Evolutionary conservation across 73 alveolate species (phyloP), one percentile per base, ranked within the genome.

Genomic region (Symbiodinium natans): DNA sequence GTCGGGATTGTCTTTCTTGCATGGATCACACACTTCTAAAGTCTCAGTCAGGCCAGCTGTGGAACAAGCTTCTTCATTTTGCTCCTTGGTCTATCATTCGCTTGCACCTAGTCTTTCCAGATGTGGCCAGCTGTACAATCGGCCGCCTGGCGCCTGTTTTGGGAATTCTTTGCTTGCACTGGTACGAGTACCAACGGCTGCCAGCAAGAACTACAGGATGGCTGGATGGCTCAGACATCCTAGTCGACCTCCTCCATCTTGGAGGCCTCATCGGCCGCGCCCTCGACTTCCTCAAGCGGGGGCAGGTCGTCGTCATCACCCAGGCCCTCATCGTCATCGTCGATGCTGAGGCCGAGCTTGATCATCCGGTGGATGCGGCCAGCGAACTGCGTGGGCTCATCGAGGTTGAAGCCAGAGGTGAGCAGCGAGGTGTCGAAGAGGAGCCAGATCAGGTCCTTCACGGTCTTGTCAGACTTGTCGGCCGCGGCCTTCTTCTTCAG

Each of bases 361-460:
- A 99, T 99, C 99, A 99, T 99, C 99, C 99, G 99, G 99, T 99
- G 99, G 95, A 99, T 99, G 99, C 99, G 99, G 99, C 99, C 99
- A 93, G 99, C 99, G 99, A 99, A 99, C 84, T 99, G 99, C 41
- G 99, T 99, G 92, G 99, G 99, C 71, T 52, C 71, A 17, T 99
- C 99, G 83, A 99, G 99, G 86, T 99, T 93, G 99, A 99, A 99
- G 80, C 99, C 99, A 39, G 99, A 99, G 86, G 99, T 99, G 99
- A 99, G 99, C 98, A 99, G 99, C 73, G 99, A 99, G 94, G 99
- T 99, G 99, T 99, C 99, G 99, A 99, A 99, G 92, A 99, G 99
- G 68, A 99, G 99, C 99, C 99, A 99, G 99, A 99, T 99, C 95
- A 99, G 99, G 94, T 99, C 99, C 99, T 99, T 99, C 88, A 99